A percentile compares a stretch with the other conserved stretches of the same genome.
Evolutionary conservation across 2,329 filamentous ascomycete species (phyloP).

Genomic region (Dactylellina drechsleri): DNA sequence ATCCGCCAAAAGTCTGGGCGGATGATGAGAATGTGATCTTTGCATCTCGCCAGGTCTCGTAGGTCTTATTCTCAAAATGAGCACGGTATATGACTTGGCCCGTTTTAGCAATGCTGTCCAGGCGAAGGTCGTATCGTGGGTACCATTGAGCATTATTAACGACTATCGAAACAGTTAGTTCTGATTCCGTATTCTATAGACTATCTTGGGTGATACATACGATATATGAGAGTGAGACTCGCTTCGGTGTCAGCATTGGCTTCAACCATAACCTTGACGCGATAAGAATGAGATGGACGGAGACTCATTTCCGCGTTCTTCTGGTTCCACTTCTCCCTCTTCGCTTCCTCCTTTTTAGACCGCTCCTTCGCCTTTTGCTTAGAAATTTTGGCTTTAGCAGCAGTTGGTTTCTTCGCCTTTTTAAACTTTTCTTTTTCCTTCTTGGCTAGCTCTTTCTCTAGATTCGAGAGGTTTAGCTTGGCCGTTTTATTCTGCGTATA

Average conservation of each 20-base stretch:
- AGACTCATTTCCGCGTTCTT: slow-evolving; percentile 55
- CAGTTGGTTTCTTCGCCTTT: slow-evolving; percentile 56
- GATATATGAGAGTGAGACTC: slow-evolving; percentile 49
- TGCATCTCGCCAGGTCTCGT: slow-evolving; percentile 72
- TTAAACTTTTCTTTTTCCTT: slow-evolving; percentile 58
- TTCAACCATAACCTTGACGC: slow-evolving; percentile 52
- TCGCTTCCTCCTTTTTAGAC: slow-evolving; percentile 58
- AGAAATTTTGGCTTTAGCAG: slow-evolving; percentile 55
- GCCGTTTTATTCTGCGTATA: slow-evolving; percentile 54
- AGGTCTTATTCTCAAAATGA: slow-evolving; percentile 71
- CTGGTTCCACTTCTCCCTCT: slow-evolving; percentile 58
- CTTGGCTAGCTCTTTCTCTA: slow-evolving; percentile 57
- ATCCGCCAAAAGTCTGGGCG: slow-evolving; percentile 69
- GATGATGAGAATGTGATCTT: slow-evolving; percentile 72
- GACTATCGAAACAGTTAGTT: slow-evolving; percentile 64
- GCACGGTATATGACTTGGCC: slow-evolving; percentile 70
- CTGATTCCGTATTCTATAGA: not conserved
- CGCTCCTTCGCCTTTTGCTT: slow-evolving; percentile 56
- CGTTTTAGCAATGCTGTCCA: slow-evolving; percentile 62
- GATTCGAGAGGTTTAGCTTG: slow-evolving; percentile 20
- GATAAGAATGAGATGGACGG: slow-evolving; percentile 43
- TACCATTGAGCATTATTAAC: slow-evolving; percentile 70
- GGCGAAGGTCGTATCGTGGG: slow-evolving; percentile 71
- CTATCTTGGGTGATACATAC: slow-evolving; percentile 19
- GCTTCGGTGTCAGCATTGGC: slow-evolving; percentile 41